Conservation (phyloP, 129 eudicot genomes). For the Flaveria ramosissima region DNA sequence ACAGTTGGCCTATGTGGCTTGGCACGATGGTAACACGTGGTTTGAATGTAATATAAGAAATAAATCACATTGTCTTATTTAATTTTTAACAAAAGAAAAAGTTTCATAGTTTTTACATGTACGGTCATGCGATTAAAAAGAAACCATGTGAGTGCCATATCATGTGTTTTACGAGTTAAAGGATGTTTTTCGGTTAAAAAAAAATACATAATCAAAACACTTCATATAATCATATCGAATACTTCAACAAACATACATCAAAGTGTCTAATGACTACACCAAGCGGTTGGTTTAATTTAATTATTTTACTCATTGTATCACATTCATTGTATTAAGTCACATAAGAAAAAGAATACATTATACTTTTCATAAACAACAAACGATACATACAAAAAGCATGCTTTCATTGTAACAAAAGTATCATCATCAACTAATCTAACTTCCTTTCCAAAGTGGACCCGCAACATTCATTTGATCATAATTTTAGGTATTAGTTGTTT, state of each 20-base stretch:
- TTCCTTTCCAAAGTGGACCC: conserved; percentile 8
- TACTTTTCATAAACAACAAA: conserved; percentile 6
- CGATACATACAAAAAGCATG: conserved; percentile 7
- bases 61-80: too few species aligned
- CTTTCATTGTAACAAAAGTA: conserved; percentile 7
- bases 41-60: too few species aligned
- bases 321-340: conserved; percentile 14
- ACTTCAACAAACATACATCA: too few species aligned
- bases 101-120: background rate
- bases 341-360: conserved; percentile 3
- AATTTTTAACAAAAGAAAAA: too few species aligned
- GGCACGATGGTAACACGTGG: too few species aligned
- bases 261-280: background rate
- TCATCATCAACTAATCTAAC: conserved; percentile 16
- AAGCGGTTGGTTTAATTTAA: background rate
- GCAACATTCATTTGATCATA: conserved; percentile 1
- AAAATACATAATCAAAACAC: background rate
- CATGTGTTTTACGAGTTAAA: background rate
- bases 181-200: background rate
- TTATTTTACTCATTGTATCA: conserved; percentile 21
- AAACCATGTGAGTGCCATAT: background rate
- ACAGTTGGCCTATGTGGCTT: too few species aligned
- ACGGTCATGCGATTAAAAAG: background rate
- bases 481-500: conserved; percentile 21
- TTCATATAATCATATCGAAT: too few species aligned